Percentiles rank a stretch among this genome's conserved stretches.
phyloP scores from a whole-genome alignment of 2,329 filamentous ascomycete species.

The Alternaria gansuensis region DNA sequence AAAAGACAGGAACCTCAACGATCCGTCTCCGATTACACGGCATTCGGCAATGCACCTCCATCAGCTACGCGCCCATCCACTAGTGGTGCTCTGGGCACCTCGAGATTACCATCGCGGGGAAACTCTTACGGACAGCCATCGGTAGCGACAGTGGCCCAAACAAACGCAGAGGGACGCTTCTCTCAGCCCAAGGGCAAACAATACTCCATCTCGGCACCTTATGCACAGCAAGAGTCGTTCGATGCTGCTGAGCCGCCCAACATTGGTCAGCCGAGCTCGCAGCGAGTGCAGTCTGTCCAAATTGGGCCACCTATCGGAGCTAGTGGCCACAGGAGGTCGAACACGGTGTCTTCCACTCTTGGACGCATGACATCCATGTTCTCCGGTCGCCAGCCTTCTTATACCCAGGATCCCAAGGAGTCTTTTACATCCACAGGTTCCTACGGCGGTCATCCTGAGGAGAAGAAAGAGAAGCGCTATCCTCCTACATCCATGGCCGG shows the following conservation, averaged over 20 bases:
- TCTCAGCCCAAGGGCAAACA: slow-evolving; percentile 76
- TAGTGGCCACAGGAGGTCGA: slow-evolving; percentile 70
- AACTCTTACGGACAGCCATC: slow-evolving; percentile 86
- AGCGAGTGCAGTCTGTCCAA: slow-evolving; percentile 63
- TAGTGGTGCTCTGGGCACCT: slow-evolving; percentile 74
- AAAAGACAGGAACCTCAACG: slow-evolving; percentile 59
- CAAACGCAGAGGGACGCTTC: slow-evolving; percentile 88
- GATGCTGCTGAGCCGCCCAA: slow-evolving; percentile 53
- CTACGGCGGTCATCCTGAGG: slow-evolving; percentile 37
- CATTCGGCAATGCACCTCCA: slow-evolving; percentile 53
- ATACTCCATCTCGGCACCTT: slow-evolving; percentile 75
- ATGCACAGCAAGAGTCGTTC: slow-evolving; percentile 60
- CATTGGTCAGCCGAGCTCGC: slow-evolving; percentile 68
- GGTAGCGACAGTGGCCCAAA: slow-evolving; percentile 84
- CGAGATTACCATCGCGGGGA: slow-evolving; percentile 74
- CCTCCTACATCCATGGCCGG: slow-evolving; percentile 92
- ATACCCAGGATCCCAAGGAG: slow-evolving; percentile 41
- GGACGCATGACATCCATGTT: slow-evolving; percentile 85
- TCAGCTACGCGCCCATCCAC: slow-evolving; percentile 73
- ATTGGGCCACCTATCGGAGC: slow-evolving; percentile 31
- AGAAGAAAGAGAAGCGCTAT: slow-evolving; percentile 75
- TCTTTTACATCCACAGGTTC: slow-evolving; percentile 59
- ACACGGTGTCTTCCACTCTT: slow-evolving; percentile 75
- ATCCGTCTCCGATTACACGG: slow-evolving; percentile 60
- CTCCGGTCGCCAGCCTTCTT: slow-evolving; percentile 60